phyloP scores from a whole-genome alignment of 192 early-diverging fungal genomes.

The Allomyces javanicus region DNA sequence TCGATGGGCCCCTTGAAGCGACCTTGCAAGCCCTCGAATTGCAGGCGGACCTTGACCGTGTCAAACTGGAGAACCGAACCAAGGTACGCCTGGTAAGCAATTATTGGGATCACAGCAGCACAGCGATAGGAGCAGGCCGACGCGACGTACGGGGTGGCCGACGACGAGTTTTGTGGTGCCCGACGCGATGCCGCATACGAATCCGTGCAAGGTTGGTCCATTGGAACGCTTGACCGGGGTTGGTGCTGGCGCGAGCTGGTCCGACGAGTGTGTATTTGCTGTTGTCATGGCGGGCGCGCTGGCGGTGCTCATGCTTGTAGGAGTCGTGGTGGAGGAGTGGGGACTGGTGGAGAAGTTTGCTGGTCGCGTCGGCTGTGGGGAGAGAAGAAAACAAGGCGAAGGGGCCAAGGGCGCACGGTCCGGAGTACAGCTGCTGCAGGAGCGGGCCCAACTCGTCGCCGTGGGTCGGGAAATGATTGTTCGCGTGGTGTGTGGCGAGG shows the following conservation, averaged over 20 bases:
- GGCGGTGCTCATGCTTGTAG: background rate
- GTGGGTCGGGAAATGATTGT: too few species aligned
- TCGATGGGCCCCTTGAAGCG: background rate
- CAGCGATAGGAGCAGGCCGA: too few species aligned
- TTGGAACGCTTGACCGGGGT: background rate
- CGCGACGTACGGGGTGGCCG: background rate
- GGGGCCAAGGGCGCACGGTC: too few species aligned
- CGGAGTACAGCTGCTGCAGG: too few species aligned
- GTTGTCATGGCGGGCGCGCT: background rate
- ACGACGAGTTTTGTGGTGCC: background rate
- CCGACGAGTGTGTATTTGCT: too few species aligned
- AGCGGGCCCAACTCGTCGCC: too few species aligned
- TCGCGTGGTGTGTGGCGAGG: too few species aligned
- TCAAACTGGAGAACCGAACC: background rate
- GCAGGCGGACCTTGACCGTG: background rate
- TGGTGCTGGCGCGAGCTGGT: background rate
- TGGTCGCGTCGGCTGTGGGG: too few species aligned
- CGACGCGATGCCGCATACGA: background rate
- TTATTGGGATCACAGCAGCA: background rate
- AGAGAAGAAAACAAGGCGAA: too few species aligned
- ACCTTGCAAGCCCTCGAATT: background rate
- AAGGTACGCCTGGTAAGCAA: background rate
- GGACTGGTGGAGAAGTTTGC: too few species aligned
- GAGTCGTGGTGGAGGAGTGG: too few species aligned
- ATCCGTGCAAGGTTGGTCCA: background rate